phyloP scores from a whole-genome alignment of 148 eudicot genomes.

The Beta vulgaris region DNA sequence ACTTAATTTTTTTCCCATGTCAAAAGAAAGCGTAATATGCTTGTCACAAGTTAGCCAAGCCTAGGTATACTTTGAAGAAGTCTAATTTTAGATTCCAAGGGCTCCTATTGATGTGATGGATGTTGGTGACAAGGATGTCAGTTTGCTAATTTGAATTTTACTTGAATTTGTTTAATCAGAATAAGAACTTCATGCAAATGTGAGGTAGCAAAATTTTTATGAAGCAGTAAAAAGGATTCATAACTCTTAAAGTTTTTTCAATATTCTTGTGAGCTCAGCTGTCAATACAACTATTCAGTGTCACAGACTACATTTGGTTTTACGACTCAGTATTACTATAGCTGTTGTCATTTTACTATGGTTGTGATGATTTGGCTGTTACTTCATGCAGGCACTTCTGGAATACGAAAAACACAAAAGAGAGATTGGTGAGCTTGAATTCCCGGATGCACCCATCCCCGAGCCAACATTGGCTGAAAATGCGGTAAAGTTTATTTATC shows the following conservation, averaged over 20 bases:
- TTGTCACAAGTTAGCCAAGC: too few species aligned
- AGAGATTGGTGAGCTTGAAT: constrained; percentile 69
- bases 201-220: not conserved
- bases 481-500: constrained; percentile 43
- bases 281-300: not conserved
- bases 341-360: not conserved
- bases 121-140: too few species aligned
- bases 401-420: constrained; percentile 76
- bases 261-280: not conserved
- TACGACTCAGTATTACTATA: not conserved
- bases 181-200: too few species aligned
- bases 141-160: too few species aligned
- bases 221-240: not conserved
- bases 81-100: too few species aligned
- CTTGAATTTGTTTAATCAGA: too few species aligned
- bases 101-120: too few species aligned
- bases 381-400: constrained; percentile 60
- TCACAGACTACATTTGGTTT: not conserved
- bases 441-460: constrained; percentile 42
- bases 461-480: constrained; percentile 55
- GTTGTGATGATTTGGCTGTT: not conserved
- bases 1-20: too few species aligned
- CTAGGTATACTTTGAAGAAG: too few species aligned
- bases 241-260: not conserved
- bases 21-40: too few species aligned